Evolutionary conservation across 2,329 filamentous ascomycete genomes (phyloP), one percentile per base, ranked within the genome.

Genomic region (Neodidymelliopsis sp.): DNA sequence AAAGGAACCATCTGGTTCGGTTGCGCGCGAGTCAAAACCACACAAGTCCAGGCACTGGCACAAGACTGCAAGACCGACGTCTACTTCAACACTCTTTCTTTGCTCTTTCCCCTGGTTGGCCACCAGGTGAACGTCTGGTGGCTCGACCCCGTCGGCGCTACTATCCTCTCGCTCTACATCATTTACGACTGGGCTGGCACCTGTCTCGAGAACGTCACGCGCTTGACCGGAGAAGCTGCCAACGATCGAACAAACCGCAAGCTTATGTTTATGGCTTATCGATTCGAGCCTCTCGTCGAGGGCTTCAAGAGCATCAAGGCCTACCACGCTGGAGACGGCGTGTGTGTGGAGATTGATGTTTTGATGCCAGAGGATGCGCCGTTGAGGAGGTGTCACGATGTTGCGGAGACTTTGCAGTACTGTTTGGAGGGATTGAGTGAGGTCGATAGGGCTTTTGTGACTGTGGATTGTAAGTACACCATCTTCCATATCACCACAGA

Each of bases 181-280:
- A 87, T 88, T 58, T 84, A 82, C 69, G 86, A 88, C 70, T 88
- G 85, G 86, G 81, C 81, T 1, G 77, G 78, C 34, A 88, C 85
- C 0, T 83, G 79, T 52, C 76, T 84, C 36, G 77, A 82, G 44
- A 85, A 86, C 56, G 78, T 86, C 35, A 79, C 78, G 1, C 77
- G 83, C 2, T 72, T 86, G 4, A 83, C 81, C 0, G 84, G 84
- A n/a, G 76, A 81, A 40, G 81, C 81, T 0, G 83, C 82, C 0
- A 75, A 78, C 2, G 74, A 79, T 3, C 70, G 76, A 4, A 72
- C 81, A 29, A 74, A 78, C 18, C 78, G 83, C 54, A 85, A 85
- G 57, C 73, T 86, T 18, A 77, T 83, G 50, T 86, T 81, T 54
- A 75, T 87, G 41, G 83, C 81, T 0, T 85, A 81, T 67, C 75